Evolutionary conservation across 106 monocot species (phyloP), one percentile per base, ranked within the genome.

Genomic region (Allium cepa): DNA sequence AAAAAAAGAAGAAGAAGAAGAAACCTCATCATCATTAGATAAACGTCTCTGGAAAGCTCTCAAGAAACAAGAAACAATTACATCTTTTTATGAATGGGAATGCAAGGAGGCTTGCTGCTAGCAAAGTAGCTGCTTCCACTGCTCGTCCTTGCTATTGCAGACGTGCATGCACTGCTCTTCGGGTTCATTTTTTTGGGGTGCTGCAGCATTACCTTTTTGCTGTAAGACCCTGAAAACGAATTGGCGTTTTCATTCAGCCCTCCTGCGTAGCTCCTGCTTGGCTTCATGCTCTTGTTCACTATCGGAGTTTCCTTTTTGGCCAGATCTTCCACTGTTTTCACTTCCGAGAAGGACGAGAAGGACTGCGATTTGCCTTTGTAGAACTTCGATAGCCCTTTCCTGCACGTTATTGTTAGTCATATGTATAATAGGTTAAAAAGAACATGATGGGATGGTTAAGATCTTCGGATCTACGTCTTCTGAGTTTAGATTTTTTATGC

Each of bases 301-400:
- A 50, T 17, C n/a, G 56, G 68, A 1, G 16, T 53, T 46, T 78
- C 66, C 45, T 82, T 82, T 70, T 82, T 82, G 3, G 82, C 70
- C 10, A 82, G 78, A 62, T 82, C 82, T 26, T 71, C 74, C 7
- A 75, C 36, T 12, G 45, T 66, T 9, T 17, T 75, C 17, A 71
- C 78, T 16, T 78, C 60, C 0, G 73, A 64, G 15, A 36, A 36
- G 36, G 78, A 69, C 6, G 78, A 74, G 61, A 82, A 82, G 3
- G 78, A 78, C 18, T 82, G 74, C 18, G 82, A 78, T 26, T 78
- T 82, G 59, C 82, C 82, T 62, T 71, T 51, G n/a, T 74, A 82
- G 61, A 58, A 71, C 13, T 78, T 78, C 1, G 82, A 82, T 0
- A 82, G 74, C 51, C 82, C 78, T 71, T 55, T 69, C 69, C 82